Evolutionary conservation across 306 rosid genomes (phyloP), one percentile per base, ranked within the genome.

Genomic region (Cicer yamashitae): DNA sequence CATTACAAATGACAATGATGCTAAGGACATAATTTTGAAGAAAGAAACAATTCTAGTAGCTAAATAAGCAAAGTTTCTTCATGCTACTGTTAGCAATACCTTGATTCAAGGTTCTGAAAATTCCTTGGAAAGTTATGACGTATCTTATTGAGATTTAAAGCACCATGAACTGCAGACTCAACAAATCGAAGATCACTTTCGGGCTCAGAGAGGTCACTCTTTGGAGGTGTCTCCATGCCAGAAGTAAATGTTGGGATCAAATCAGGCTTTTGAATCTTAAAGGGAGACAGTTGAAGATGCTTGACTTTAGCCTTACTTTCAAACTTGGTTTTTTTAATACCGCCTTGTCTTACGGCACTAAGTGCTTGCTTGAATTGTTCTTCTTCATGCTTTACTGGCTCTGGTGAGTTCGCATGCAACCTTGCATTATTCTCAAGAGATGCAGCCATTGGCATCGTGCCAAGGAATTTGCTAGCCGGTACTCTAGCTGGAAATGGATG

Each of bases 331-430:
- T 91, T 92, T 66, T 93, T 92, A 38, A 91, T 56, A 60, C 92
- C 94, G 6, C 96, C 93, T 85, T 87, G 96, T 68, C 89, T 90
- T 58, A 87, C 80, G 2, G 50, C 63, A 80, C 83, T 80, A 52
- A 90, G 89, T 82, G 89, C 88, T 81, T 89, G 96, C 87, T 87
- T 90, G 79, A 86, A 88, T 73, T 91, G 94, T 71, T 92, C 98
- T 14, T 90, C 96, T 76, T 94, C 99, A 10, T 63, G 88, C 75
- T 77, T 85, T 10, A 82, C 69, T 10, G 80, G 67, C 61, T 91
- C 98, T 52, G 73, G 87, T 47, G 85, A 75, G 81, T 62, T 81
- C 57, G 71, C 68, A 70, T 84, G 59, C 47, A 80, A 51, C 76
- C 89, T 84, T 39, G 76, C 47, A 79, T 76, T 70, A 48, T 57